phyloP scores from a whole-genome alignment of 2,329 filamentous ascomycete species.

The Botrytis fragariae region DNA sequence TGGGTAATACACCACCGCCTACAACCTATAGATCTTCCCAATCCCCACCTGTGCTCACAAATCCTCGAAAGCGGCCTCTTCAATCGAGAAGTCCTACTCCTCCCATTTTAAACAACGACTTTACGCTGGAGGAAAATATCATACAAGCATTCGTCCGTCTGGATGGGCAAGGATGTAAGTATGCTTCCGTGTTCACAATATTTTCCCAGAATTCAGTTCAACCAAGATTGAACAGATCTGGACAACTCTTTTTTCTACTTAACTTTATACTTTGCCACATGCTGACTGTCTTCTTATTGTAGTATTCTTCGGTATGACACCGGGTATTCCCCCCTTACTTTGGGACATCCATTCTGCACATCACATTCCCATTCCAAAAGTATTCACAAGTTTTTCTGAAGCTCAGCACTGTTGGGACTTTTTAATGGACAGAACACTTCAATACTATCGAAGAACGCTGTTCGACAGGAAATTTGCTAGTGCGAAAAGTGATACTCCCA shows the following conservation, averaged over 20 bases:
- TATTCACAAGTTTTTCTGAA: conserved; percentile 29
- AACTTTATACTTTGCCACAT: not conserved
- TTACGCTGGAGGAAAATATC: conserved; percentile 34
- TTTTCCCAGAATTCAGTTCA: not conserved
- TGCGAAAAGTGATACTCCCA: conserved; percentile 23
- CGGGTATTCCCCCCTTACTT: conserved; percentile 31
- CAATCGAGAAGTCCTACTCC: conserved; percentile 25
- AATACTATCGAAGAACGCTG: conserved; percentile 33
- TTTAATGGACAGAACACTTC: conserved; percentile 34
- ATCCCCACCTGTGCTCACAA: not conserved
- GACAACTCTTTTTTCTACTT: not conserved
- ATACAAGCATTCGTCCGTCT: conserved; percentile 35
- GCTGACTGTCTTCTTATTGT: not conserved
- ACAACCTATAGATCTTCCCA: conserved; percentile 17
- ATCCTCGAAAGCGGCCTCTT: conserved; percentile 26
- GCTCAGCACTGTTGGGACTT: conserved; percentile 37
- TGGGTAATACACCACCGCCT: conserved; percentile 20
- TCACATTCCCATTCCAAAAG: conserved; percentile 31
- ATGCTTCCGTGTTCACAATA: not conserved
- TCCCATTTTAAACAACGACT: conserved; percentile 31
- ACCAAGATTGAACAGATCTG: not conserved
- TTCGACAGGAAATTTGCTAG: conserved; percentile 31
- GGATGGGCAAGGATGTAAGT: conserved; percentile 29
- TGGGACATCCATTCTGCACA: conserved; percentile 36
- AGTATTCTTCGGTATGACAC: conserved; percentile 34